Conservation (phyloP, 148 eudicot genomes). For the Vaccinium myrtillus region DNA sequence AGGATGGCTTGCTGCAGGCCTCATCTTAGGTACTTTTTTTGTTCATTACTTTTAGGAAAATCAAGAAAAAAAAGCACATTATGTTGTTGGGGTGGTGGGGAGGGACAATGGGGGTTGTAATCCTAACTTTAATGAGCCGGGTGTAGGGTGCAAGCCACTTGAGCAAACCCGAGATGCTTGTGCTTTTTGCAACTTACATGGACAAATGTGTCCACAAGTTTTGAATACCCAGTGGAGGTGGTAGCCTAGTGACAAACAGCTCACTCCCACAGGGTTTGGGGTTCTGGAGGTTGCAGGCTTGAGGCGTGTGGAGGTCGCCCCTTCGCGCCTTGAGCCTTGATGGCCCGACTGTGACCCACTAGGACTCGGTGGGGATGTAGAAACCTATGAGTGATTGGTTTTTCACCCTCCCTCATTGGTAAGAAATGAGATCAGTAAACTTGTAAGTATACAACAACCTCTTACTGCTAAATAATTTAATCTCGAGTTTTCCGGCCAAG, state of each 20-base stretch:
- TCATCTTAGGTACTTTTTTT: conserved; percentile 64
- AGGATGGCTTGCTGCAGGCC: conserved; percentile 96
- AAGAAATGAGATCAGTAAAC: background rate
- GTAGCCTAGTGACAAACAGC: background rate
- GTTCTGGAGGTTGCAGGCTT: background rate
- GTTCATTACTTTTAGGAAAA: background rate
- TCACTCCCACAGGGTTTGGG: background rate
- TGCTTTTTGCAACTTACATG: background rate
- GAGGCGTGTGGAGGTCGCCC: background rate
- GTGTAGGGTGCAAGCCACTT: background rate
- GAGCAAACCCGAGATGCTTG: background rate
- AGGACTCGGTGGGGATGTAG: background rate
- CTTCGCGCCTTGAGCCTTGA: background rate
- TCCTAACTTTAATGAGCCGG: background rate
- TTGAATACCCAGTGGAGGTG: background rate
- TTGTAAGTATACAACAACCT: background rate
- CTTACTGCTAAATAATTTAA: background rate
- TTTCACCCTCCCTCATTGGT: background rate
- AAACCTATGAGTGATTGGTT: background rate
- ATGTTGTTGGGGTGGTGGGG: too few relatives aligned
- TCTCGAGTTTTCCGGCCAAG: background rate
- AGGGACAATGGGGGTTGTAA: background rate
- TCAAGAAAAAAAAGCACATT: background rate
- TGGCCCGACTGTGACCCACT: background rate
- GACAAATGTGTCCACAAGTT: background rate